Evolutionary conservation across 495 filamentous ascomycete species (phyloP), one percentile per base, ranked within the genome.

Genomic region (Staphylotrichum longicolle): DNA sequence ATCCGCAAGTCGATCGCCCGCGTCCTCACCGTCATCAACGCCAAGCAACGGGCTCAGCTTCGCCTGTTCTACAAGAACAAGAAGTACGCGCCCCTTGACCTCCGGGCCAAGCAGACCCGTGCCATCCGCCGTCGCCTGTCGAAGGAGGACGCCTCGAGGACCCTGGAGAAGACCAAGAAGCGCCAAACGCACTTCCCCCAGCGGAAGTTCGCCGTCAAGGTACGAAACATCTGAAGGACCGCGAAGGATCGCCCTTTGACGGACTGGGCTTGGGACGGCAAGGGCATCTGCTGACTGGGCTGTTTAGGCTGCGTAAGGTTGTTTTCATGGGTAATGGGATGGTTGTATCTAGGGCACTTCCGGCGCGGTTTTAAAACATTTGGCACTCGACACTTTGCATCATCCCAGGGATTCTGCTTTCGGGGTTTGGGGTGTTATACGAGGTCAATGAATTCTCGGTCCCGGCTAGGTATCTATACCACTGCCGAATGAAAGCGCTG

Each of bases 61-160:
- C 93, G 94, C 73, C 81, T 99, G 67, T 98, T 97, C 88, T 99
- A 99, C 86, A 94, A 96, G 85, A 87, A 86, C 85, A 98, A 97
- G 89, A 98, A 97, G 83, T 97, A 96, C 85, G 81, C 91, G 45
- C 93, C 91, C 59, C 91, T 98, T 70, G 94, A 98, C 78, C 91
- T 98, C 81, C 89, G 94, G 76, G 83, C 91, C 74, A 96, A 98
- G 88, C 85, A 90, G 82, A 99, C 94, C 73, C 91, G 95, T 66
- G 94, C 91, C 70, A 91, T 97, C 80, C 90, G 94, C 68, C 88
- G 94, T 78, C 83, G 90, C 68, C 85, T 99, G 76, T 93, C 88
- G 73, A 88, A 88, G 80, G 83, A 93, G 82, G 95, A 99, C 82
- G 84, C 86, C 64, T 81, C 85, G 69, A 82, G 83, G 72, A 80